Evolutionary conservation across 1,284 basidiomycete species (phyloP), one percentile per base, ranked within the genome.

Genomic region (Kalmanozyma brasiliensis): DNA sequence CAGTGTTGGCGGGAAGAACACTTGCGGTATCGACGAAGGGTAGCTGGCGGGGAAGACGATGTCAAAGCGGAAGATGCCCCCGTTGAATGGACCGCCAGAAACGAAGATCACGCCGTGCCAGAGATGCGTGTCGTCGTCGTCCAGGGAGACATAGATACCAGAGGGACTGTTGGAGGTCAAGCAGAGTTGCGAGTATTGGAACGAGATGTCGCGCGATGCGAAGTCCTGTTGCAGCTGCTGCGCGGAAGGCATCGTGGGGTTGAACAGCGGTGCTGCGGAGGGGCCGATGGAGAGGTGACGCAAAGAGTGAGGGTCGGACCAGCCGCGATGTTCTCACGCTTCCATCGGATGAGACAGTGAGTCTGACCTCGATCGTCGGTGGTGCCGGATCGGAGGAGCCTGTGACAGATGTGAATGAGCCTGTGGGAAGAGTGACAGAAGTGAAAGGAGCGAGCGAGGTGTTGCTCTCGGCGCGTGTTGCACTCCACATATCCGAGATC

Each of bases 1-100:
- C 9, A 75, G 41, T 1, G 68, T 71, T 0, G 65, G 64, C 11
- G 66, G 66, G 35, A 77, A 76, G 26, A 45, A 69, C 13, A 74
- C 67, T 30, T 70, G 64, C 1, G 76, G 76, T 1, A 65, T 68
- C 4, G 66, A 35, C 8, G 40, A 45, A 0, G 71, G 74, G 20
- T 59, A 77, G 10, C 38, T 24, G 1, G 61, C 26, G 0, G 72
- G 67, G 36, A 74, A 76, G 22, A 66, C 64, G 41, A 77, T 63
- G 44, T 76, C 65, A 53, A 77, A 77, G n/a, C 71, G 60, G 43
- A 76, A 74, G 34, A 77, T 56, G 9, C 71, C 71, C 16, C 76
- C 74, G 22, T 33, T 36, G 37, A 69, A 77, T 4, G 67, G 63
- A 0, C 76, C 74, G 22, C 48, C 23, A 1, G 52, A 61, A 6